Base-by-base conservation (phyloP, 2,329 filamentous ascomycete species). In the Grosmannia clavigera region DNA sequence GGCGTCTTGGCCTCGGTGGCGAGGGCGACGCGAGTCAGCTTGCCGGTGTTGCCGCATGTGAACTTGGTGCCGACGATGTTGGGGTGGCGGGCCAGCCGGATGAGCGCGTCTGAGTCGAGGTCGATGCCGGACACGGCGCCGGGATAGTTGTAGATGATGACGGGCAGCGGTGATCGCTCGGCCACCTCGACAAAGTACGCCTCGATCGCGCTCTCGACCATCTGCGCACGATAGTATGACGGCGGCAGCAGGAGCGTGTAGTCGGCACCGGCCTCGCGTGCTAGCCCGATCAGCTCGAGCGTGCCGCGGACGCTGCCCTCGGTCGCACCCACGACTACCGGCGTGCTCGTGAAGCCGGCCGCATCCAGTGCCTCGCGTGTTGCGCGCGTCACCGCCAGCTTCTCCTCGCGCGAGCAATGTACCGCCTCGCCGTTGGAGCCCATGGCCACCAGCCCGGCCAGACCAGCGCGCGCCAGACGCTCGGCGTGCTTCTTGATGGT, bases 11-110 rank as follows among this genome's bases (percentile, higher is more conserved):
- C 88, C 66, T 87, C 76, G 55, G 86, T 83, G 54, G 84, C 88
- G 16, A 81, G 74, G 7, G 90, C 89, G 5, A 95, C 88, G 38
- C 90, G 85, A 14, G 90, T 92, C 65, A 95, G 80, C 75, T 95
- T 95, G 64, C 90, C 90, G 1, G 89, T 94, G 77, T 90, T 94
- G 65, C 88, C 90, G 71, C 90, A 95, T 50, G 90, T 95, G 78
- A 95, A 95, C 73, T 95, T 95, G 60, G 89, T 92, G 64, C 90
- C 90, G 64, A 91, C 76, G 68, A 95, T 90, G 74, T 95, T 95
- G 65, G 85, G 83, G 74, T 95, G 90, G 70, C 84, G 75, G 53
- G 86, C 87, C 46, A 95, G 82, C 70, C 81, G 81, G 75, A 94
- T 90, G 68, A 95, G 81, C 62, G 92, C 80, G 70, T 95, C 90